These are phyloP conservation scores for Aspergillus bridgeri DNA, from an alignment of 495 filamentous ascomycete species.

Conservation along the genomic window DNA sequence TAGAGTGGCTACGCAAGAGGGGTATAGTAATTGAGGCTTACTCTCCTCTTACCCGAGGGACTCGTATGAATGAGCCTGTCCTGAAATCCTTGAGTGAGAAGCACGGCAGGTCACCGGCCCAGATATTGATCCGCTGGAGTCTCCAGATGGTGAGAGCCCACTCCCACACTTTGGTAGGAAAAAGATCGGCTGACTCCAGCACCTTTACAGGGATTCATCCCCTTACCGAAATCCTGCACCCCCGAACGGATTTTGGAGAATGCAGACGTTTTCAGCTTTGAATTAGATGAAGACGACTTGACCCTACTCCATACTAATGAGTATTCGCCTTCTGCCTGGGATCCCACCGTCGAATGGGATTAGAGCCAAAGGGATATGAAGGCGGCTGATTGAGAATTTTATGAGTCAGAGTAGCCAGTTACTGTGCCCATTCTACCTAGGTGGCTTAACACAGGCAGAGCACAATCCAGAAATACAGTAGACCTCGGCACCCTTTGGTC, in stretches of 20 bases:
- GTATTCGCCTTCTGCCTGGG: conserved; percentile 62
- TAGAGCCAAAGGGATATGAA: too few species aligned
- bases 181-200: neutral
- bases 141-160: conserved; percentile 57
- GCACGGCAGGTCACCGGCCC: conserved; percentile 68
- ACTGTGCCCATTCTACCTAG: too few species aligned
- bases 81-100: conserved; percentile 60
- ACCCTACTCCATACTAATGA: conserved; percentile 50
- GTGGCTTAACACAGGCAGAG: too few species aligned
- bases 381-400: too few species aligned
- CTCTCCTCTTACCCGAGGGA: conserved; percentile 66
- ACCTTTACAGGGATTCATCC: conserved; percentile 49
- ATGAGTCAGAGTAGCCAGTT: too few species aligned
- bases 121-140: conserved; percentile 81
- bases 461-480: too few species aligned
- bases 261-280: conserved; percentile 67
- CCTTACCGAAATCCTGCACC: conserved; percentile 74
- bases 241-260: conserved; percentile 64
- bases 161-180: too few species aligned
- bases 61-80: conserved; percentile 58
- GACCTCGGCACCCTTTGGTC: too few species aligned
- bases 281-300: conserved; percentile 60
- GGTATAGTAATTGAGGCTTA: conserved; percentile 79
- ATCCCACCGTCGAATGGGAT: conserved; percentile 14
- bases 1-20: conserved; percentile 65